phyloP scores from a whole-genome alignment of 2,329 filamentous ascomycete species.

The Cercospora canescens region DNA sequence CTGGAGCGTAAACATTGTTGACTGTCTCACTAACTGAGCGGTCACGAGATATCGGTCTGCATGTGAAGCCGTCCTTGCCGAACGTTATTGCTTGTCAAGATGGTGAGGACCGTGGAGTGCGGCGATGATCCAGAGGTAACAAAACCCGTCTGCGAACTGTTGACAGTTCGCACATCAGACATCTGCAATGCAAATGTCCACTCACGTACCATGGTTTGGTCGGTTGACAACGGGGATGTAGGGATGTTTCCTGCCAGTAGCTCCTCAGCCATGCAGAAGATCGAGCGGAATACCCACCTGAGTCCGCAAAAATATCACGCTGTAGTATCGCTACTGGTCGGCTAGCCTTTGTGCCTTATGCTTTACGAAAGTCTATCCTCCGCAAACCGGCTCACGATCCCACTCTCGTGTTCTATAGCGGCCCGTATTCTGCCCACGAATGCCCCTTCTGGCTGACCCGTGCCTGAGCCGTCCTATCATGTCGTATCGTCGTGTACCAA shows the following conservation, averaged over 20 bases:
- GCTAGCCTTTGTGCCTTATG: neutral
- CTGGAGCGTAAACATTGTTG: neutral
- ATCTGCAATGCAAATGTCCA: neutral
- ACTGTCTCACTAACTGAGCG: neutral
- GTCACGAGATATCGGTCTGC: neutral
- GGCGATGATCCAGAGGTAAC: neutral
- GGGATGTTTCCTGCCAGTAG: constrained; percentile 1
- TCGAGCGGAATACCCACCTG: neutral
- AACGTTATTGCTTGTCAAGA: neutral
- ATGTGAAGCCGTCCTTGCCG: neutral
- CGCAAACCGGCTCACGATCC: neutral
- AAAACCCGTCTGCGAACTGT: neutral
- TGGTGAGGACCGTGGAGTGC: neutral
- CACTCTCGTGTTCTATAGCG: constrained; percentile 11
- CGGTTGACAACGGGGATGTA: neutral
- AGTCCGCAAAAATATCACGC: neutral
- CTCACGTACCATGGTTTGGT: neutral
- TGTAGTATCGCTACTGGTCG: constrained; percentile 3
- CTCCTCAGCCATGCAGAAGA: neutral
- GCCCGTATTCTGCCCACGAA: constrained; percentile 13
- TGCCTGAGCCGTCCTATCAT: constrained; percentile 8
- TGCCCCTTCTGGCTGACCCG: neutral
- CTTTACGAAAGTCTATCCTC: constrained; percentile 4
- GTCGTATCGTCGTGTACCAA: constrained; percentile 10
- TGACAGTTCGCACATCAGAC: neutral